Evolutionary conservation across 169 alveolate genomes (phyloP).

Genomic region (Plasmodium malariae): DNA sequence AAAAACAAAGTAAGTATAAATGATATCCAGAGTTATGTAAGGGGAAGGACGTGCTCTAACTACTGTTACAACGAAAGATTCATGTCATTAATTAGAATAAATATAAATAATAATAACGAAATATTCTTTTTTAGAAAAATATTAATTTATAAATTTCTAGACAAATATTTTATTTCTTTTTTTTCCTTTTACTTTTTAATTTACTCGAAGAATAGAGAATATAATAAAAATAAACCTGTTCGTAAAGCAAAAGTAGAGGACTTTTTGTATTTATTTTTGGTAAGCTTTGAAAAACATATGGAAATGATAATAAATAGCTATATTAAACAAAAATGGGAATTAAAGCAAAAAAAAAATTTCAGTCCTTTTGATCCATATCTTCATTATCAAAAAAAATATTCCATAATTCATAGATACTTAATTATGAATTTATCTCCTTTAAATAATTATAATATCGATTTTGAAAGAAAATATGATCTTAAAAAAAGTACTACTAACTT

Average conservation of each 20-base stretch:
- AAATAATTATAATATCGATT: constrained; percentile 57
- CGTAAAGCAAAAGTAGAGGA: constrained; percentile 11
- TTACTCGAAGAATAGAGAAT: background rate
- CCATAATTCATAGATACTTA: constrained; percentile 62
- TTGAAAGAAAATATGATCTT: constrained; percentile 45
- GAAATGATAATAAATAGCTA: constrained; percentile 72
- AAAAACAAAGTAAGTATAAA: background rate
- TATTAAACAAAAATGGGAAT: constrained; percentile 29
- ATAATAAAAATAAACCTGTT: background rate
- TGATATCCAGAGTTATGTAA: constrained; percentile 24
- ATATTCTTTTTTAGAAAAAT: constrained; percentile 32
- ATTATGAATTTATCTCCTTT: constrained; percentile 43
- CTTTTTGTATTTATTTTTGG: constrained; percentile 36
- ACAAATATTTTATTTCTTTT: constrained; percentile 57
- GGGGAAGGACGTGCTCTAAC: background rate
- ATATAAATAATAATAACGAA: constrained; percentile 30
- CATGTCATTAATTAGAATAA: constrained; percentile 9
- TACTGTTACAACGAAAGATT: constrained; percentile 30
- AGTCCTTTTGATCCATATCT: constrained; percentile 28
- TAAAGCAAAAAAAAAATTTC: constrained; percentile 11
- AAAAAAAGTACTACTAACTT: constrained; percentile 31
- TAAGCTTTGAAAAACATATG: constrained; percentile 57
- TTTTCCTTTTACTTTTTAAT: constrained; percentile 34
- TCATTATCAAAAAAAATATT: constrained; percentile 46
- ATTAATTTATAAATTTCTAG: constrained; percentile 53